Evolutionary conservation across 371 early-diverging fungal genomes (phyloP), one percentile per base, ranked within the genome.

Genomic region (Syncephalis plumigaleata): DNA sequence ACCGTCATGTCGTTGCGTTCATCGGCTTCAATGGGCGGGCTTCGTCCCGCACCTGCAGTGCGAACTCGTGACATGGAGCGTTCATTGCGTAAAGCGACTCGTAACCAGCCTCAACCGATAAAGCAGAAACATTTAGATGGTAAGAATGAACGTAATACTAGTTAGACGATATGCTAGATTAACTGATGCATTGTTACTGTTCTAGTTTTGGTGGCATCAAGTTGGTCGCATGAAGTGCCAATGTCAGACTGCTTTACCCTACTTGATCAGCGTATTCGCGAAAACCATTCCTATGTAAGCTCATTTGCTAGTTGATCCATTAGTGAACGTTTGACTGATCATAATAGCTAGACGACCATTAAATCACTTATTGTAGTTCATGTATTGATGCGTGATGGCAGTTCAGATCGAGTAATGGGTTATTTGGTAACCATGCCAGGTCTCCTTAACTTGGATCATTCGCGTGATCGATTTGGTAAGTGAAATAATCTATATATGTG

Each of bases 291-390:
- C n/a, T n/a, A n/a, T n/a, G n/a, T n/a, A n/a, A n/a, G n/a, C n/a
- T n/a, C n/a, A n/a, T n/a, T n/a, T n/a, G n/a, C n/a, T n/a, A n/a
- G n/a, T n/a, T n/a, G n/a, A n/a, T n/a, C n/a, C n/a, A n/a, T n/a
- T n/a, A n/a, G n/a, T n/a, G n/a, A n/a, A n/a, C n/a, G n/a, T n/a
- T n/a, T n/a, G n/a, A n/a, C n/a, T n/a, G n/a, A n/a, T n/a, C n/a
- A n/a, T 16, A 4, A 23, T 11, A 2, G 17, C 2, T n/a, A 52
- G 52, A 36, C 46, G 0, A 49, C 49, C 21, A 49, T 54, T 46
- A 54, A 54, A 46, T 45, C 49, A 22, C 49, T 54, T 20, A 45
- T 54, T 23, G 54, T 54, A 9, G 17, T 49, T 23, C 54, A 54
- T 21, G 39, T 21, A 20, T 36, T 54, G 22, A 45, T 49, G 23